Conservation (phyloP, 2,329 filamentous ascomycete species). For the Penicillium sp. region DNA sequence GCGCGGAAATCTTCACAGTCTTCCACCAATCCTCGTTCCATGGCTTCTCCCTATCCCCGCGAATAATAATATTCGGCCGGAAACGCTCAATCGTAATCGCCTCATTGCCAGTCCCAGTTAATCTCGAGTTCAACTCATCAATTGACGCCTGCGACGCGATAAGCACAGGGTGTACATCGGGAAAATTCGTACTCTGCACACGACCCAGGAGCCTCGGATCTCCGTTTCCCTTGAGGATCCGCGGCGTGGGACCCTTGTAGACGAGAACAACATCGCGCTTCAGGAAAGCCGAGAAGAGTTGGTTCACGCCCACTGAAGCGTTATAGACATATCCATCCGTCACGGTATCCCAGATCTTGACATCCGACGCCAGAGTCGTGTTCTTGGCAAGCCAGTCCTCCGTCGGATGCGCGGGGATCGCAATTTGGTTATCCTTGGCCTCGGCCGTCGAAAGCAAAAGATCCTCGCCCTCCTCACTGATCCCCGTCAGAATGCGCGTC, state of each 20-base stretch:
- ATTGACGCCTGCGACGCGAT: constrained; percentile 63
- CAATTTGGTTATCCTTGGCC: constrained; percentile 43
- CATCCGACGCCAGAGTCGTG: constrained; percentile 51
- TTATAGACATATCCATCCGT: constrained; percentile 64
- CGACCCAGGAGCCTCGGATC: constrained; percentile 58
- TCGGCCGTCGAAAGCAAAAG: constrained; percentile 54
- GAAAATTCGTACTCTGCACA: constrained; percentile 60
- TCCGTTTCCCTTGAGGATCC: constrained; percentile 62
- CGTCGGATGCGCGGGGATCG: constrained; percentile 61
- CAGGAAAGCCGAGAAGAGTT: constrained; percentile 61
- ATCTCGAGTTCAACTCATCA: constrained; percentile 61
- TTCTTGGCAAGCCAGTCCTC: constrained; percentile 59
- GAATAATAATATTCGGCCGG: constrained; percentile 66
- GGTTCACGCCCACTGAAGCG: constrained; percentile 51
- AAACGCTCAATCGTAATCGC: constrained; percentile 66
- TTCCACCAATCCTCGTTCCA: constrained; percentile 71
- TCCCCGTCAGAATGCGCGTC: constrained; percentile 64
- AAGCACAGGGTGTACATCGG: constrained; percentile 63
- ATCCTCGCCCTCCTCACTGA: constrained; percentile 51
- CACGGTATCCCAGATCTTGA: constrained; percentile 63
- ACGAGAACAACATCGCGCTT: constrained; percentile 61
- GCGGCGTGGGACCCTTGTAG: constrained; percentile 65
- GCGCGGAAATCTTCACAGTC: constrained; percentile 48
- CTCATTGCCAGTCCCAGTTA: constrained; percentile 48
- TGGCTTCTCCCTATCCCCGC: constrained; percentile 51